A percentile compares a stretch with the other conserved stretches of the same genome.
Evolutionary conservation across 2,329 filamentous ascomycete genomes (phyloP).

Genomic region (Sclerotinia minor): DNA sequence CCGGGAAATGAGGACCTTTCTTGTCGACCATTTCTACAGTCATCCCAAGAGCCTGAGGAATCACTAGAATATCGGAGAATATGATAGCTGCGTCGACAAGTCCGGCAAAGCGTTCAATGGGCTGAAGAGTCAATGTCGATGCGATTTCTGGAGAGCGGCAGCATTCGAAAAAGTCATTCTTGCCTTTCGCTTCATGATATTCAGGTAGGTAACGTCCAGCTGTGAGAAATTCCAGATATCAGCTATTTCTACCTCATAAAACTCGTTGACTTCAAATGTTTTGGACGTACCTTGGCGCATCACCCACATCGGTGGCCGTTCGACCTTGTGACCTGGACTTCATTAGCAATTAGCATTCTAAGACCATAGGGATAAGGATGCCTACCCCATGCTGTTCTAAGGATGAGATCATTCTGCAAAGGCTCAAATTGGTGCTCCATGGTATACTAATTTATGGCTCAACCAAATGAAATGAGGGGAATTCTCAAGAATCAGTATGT

Average conservation of each 20-base stretch:
- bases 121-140: slow-evolving; percentile 90
- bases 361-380: background rate
- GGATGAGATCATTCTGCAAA: slow-evolving; percentile 87
- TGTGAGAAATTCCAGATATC: slow-evolving; percentile 43
- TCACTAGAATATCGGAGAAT: slow-evolving; percentile 97
- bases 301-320: slow-evolving; percentile 95
- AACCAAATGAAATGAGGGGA: background rate
- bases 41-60: slow-evolving; percentile 98
- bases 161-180: slow-evolving; percentile 94
- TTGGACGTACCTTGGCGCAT: slow-evolving; percentile 84
- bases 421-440: slow-evolving; percentile 77
- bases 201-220: slow-evolving; percentile 96
- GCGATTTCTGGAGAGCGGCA: slow-evolving; percentile 91
- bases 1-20: slow-evolving; percentile 92
- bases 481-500: background rate
- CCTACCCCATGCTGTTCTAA: slow-evolving; percentile 83
- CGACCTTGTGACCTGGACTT: slow-evolving; percentile 75
- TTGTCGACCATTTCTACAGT: slow-evolving; percentile 97
- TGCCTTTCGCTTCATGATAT: slow-evolving; percentile 93
- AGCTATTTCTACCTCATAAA: slow-evolving; percentile 14
- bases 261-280: background rate
- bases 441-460: background rate
- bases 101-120: slow-evolving; percentile 85
- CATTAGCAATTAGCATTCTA: slow-evolving; percentile 24
- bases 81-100: slow-evolving; percentile 97